phyloP scores from a whole-genome alignment of 129 eudicot species.

The Helichrysum umbraculigerum region DNA sequence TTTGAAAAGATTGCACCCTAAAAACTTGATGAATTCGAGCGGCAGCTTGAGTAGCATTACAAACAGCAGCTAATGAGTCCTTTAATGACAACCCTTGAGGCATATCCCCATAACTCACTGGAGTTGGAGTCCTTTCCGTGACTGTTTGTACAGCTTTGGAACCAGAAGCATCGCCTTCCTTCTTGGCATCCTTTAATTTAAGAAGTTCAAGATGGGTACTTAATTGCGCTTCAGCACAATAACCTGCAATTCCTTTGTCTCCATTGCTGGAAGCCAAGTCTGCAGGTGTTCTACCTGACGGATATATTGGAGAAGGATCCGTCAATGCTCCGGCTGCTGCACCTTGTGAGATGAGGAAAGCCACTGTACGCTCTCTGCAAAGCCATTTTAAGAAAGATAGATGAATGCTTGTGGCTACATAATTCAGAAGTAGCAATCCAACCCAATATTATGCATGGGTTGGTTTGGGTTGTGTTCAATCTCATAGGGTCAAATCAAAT shows the following conservation, averaged over 20 bases:
- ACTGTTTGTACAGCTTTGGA: constrained; percentile 64
- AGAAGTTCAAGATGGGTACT: constrained; percentile 69
- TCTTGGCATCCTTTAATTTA: constrained; percentile 51
- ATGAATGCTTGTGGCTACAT: neutral
- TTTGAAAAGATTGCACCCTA: constrained; percentile 87
- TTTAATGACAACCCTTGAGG: constrained; percentile 62
- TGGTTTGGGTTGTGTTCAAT: neutral
- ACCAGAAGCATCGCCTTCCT: constrained; percentile 36
- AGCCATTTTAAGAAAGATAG: neutral
- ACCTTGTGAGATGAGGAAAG: constrained; percentile 67
- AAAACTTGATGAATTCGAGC: constrained; percentile 90
- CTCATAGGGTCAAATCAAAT: neutral
- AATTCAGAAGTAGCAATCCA: too few relatives aligned
- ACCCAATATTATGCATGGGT: too few relatives aligned
- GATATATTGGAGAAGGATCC: constrained; percentile 78
- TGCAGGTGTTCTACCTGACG: constrained; percentile 81
- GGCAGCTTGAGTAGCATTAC: constrained; percentile 98
- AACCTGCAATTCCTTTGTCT: constrained; percentile 95
- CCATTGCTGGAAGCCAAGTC: constrained; percentile 91
- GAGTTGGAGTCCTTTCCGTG: constrained; percentile 69
- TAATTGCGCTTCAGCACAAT: constrained; percentile 77
- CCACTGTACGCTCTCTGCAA: constrained; percentile 82
- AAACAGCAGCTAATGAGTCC: constrained; percentile 91
- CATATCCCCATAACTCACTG: constrained; percentile 56
- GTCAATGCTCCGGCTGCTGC: constrained; percentile 90